These are phyloP conservation scores for Pezicula neosporulosa DNA, from an alignment of 2,329 filamentous ascomycete species.

Conservation along the genomic window DNA sequence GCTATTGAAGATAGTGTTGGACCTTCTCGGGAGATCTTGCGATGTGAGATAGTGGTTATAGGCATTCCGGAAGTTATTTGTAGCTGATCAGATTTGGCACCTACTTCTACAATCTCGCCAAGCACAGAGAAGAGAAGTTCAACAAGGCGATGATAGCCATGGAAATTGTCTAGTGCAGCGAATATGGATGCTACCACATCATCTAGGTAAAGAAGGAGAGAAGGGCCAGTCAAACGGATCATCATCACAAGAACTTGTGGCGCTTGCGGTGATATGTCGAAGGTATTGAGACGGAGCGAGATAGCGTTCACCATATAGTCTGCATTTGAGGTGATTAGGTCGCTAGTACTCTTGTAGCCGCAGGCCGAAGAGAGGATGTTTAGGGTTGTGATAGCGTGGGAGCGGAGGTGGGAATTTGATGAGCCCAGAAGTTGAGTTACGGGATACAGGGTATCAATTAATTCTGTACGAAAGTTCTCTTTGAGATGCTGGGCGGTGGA, in stretches of 20 bases:
- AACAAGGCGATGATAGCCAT: conserved; percentile 84
- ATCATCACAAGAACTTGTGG: conserved; percentile 93
- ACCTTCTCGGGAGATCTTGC: conserved; percentile 34
- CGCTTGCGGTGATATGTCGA: conserved; percentile 87
- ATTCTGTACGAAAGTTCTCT: conserved; percentile 71
- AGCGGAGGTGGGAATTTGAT: conserved; percentile 60
- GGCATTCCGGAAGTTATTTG: conserved; percentile 24
- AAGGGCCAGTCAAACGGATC: conserved; percentile 80
- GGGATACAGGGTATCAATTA: conserved; percentile 89
- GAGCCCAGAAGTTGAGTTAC: conserved; percentile 86
- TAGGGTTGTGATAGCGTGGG: conserved; percentile 78
- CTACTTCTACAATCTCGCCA: conserved; percentile 79
- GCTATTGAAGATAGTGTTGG: conserved; percentile 33
- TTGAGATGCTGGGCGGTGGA: conserved; percentile 68
- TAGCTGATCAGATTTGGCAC: conserved; percentile 55
- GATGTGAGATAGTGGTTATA: conserved; percentile 30
- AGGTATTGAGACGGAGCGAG: conserved; percentile 81
- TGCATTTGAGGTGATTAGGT: conserved; percentile 83
- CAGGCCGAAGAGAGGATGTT: conserved; percentile 77
- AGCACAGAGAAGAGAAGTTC: conserved; percentile 82
- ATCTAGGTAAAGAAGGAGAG: conserved; percentile 82
- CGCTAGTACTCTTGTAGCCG: conserved; percentile 69
- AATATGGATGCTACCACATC: conserved; percentile 91
- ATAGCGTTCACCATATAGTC: conserved; percentile 97
- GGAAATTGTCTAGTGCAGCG: conserved; percentile 88